A percentile compares a stretch with the other conserved stretches of the same genome.
Evolutionary conservation across 441 rosid species (phyloP).

Genomic region (Pelargonium australe): DNA sequence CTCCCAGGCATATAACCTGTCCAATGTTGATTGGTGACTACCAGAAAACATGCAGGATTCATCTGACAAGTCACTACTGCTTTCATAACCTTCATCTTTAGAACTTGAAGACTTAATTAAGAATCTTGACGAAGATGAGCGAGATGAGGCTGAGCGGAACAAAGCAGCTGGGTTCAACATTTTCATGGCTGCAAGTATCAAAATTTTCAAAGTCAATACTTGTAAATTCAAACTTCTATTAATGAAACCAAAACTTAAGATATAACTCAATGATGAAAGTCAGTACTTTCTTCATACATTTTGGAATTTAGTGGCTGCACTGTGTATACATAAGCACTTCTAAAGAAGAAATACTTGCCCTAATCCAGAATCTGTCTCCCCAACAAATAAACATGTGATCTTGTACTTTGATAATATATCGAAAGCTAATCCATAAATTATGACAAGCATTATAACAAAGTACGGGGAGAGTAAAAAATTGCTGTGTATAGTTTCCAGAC

Average conservation of each 20-base stretch:
- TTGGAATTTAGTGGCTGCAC: background rate
- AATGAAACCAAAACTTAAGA: no score
- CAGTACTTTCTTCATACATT: background rate
- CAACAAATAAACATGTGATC: no score
- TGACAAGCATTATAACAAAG: slow-evolving; percentile 3
- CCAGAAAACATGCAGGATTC: slow-evolving; percentile 62
- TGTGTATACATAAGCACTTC: no score
- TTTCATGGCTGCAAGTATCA: slow-evolving; percentile 58
- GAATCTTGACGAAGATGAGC: slow-evolving; percentile 82
- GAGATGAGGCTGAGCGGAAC: slow-evolving; percentile 86
- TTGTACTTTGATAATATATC: no score
- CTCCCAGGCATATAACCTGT: slow-evolving; percentile 86
- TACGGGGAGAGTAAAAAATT: slow-evolving; percentile 1
- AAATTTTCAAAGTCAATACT: background rate
- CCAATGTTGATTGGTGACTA: slow-evolving; percentile 86
- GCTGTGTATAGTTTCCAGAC: slow-evolving; percentile 27
- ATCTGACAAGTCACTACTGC: slow-evolving; percentile 67
- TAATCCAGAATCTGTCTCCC: no score
- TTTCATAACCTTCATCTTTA: slow-evolving; percentile 59
- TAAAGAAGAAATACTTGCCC: no score
- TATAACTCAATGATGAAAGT: no score
- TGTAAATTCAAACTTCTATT: no score
- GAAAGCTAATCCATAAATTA: no score
- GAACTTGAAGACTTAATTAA: slow-evolving; percentile 52
- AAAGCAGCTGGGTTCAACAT: slow-evolving; percentile 93